Conservation (phyloP, 2,329 filamentous ascomycete genomes). For the Talaromyces sp. region DNA sequence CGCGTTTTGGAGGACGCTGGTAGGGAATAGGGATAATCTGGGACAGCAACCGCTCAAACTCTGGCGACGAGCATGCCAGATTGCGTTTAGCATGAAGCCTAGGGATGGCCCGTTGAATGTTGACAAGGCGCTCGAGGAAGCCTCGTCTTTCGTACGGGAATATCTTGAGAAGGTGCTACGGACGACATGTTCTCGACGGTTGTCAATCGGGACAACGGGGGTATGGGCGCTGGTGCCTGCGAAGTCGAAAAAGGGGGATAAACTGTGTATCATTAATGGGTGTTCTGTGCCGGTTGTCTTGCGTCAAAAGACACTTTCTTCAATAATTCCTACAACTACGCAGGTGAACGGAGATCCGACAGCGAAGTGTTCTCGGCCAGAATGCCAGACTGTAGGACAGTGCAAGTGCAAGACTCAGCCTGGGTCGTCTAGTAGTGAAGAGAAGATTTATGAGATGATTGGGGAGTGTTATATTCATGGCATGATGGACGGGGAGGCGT, state of each 20-base stretch:
- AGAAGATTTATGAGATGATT: conserved; percentile 20
- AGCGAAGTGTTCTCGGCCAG: neutral
- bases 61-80: conserved; percentile 11
- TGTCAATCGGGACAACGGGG: neutral
- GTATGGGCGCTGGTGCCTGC: conserved; percentile 1
- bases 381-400: neutral
- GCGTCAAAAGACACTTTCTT: conserved; percentile 15
- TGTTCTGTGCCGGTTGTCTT: conserved; percentile 39
- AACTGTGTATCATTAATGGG: conserved; percentile 33
- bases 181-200: conserved; percentile 5
- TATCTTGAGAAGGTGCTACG: conserved; percentile 14
- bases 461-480: conserved; percentile 24
- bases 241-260: conserved; percentile 27
- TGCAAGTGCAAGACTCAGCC: conserved; percentile 8
- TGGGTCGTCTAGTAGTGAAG: neutral
- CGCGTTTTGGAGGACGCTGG: conserved; percentile 11
- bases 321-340: neutral
- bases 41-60: conserved; percentile 13
- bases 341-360: neutral
- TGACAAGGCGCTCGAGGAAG: conserved; percentile 5
- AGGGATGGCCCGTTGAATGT: conserved; percentile 10
- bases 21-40: conserved; percentile 12
- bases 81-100: conserved; percentile 14
- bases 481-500: conserved; percentile 24
- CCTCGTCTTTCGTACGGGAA: conserved; percentile 7